These are phyloP conservation scores for Exserohilum turcica DNA, from an alignment of 2,329 filamentous ascomycete species.

Conservation along the genomic window DNA sequence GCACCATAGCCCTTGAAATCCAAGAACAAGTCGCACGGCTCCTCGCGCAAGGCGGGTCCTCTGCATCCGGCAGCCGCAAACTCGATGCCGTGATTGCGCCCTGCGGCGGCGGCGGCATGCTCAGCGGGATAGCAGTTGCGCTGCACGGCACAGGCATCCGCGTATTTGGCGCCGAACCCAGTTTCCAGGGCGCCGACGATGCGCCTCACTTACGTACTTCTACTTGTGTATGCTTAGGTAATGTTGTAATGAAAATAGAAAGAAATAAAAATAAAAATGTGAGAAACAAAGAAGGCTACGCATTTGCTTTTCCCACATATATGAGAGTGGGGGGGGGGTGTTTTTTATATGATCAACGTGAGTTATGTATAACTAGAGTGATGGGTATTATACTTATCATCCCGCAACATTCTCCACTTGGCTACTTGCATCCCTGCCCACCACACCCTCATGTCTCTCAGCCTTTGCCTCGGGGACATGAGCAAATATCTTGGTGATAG, in stretches of 20 bases:
- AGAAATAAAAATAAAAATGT: too few species aligned
- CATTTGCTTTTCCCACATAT: too few species aligned
- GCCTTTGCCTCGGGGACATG: conserved; percentile 31
- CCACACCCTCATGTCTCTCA: conserved; percentile 49
- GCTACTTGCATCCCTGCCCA: conserved; percentile 50
- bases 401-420: conserved; percentile 54
- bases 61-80: conserved; percentile 18
- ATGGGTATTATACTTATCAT: too few species aligned
- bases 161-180: conserved; percentile 88
- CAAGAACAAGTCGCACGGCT: conserved; percentile 70
- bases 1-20: conserved; percentile 84
- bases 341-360: too few species aligned
- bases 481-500: conserved; percentile 61
- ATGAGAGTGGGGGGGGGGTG: too few species aligned
- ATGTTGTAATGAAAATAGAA: too few species aligned
- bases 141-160: conserved; percentile 71
- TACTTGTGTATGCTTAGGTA: too few species aligned
- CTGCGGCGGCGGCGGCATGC: conserved; percentile 85
- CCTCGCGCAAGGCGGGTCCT: conserved; percentile 38
- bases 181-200: conserved; percentile 83
- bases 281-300: too few species aligned
- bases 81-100: conserved; percentile 71
- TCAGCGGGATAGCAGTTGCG: conserved; percentile 80
- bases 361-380: too few species aligned
- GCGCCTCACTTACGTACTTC: too few species aligned